Conservation (phyloP, 2,329 filamentous ascomycete genomes). For the Remersonia thermophila region DNA sequence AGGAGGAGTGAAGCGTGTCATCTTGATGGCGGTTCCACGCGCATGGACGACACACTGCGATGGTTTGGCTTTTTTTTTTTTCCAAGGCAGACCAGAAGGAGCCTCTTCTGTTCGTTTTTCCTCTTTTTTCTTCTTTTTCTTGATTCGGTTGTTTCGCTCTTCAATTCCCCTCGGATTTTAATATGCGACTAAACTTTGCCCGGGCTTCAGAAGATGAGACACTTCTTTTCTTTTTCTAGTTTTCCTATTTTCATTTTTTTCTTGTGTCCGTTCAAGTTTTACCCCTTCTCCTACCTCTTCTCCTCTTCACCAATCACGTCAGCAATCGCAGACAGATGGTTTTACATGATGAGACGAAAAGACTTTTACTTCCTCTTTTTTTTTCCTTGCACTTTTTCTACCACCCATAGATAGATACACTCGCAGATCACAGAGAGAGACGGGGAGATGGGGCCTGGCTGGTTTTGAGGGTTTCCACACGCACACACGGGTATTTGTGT, state of each 20-base stretch:
- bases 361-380: not conserved
- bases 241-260: not conserved
- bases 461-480: not conserved
- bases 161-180: slow-evolving; percentile 4
- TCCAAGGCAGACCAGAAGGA: too few species aligned
- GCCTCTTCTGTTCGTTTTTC: slow-evolving; percentile 3
- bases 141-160: slow-evolving; percentile 4
- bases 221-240: not conserved
- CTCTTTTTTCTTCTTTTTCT: slow-evolving; percentile 7
- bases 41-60: too few species aligned
- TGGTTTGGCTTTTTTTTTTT: too few species aligned
- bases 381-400: too few species aligned
- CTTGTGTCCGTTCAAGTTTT: too few species aligned
- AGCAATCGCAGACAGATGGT: slow-evolving; percentile 3
- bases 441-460: not conserved
- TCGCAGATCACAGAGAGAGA: slow-evolving; percentile 3
- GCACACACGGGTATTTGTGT: too few species aligned
- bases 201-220: slow-evolving; percentile 1
- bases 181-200: slow-evolving; percentile 1
- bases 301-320: not conserved
- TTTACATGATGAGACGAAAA: slow-evolving; percentile 11
- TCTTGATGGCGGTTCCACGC: too few species aligned
- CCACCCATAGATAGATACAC: slow-evolving; percentile 11
- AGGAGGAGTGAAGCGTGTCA: not conserved
- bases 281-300: not conserved